Evolutionary conservation across 441 rosid species (phyloP), one percentile per base, ranked within the genome.

Genomic region (Geranium incanum): DNA sequence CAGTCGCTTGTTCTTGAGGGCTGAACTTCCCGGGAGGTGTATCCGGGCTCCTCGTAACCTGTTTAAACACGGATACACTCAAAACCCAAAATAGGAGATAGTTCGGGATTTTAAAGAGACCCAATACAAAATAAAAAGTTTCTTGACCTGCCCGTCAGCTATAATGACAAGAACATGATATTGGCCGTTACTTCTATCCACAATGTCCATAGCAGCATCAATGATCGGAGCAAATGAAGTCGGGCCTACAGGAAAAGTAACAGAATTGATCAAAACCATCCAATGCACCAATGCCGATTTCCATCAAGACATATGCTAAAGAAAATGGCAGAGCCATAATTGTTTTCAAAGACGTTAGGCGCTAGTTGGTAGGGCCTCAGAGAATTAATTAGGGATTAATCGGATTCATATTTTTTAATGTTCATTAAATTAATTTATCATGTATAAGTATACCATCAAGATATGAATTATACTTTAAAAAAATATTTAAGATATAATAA

Each of bases 161-260:
- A 94, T 76, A 63, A 94, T 87, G 76, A 94, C 97, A 36, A 94
- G 96, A 41, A 89, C 97, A 69, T 94, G 98, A 79, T 94, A 94
- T 70, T 84, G 98, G 66, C 89, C 89, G 55, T 79, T 83, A 84
- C 83, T 88, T 75, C 71, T 70, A 75, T 89, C 89, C 70, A 91
- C 97, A 73, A 94, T 91, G 83, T 91, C 89, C 36, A 87, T 74
- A 59, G 98, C 97, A 1, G 89, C 95, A 81, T 91, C 84, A 71
- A 94, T 83, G 50, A 91, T 84, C 1, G 97, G 96, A 0, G 93
- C 91, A 88, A 94, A 94, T 16, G 98, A 91, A 57, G 97, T 91
- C 57, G 98, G 97, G 65, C 98, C 98, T 93, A 72, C 4, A 65
- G 62, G 36, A 52, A 65, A 9, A 5, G 65, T 28, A 59, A 60